These are phyloP conservation scores for Striga hermonthica DNA, from an alignment of 305 asterid species.

Conservation along the genomic window DNA sequence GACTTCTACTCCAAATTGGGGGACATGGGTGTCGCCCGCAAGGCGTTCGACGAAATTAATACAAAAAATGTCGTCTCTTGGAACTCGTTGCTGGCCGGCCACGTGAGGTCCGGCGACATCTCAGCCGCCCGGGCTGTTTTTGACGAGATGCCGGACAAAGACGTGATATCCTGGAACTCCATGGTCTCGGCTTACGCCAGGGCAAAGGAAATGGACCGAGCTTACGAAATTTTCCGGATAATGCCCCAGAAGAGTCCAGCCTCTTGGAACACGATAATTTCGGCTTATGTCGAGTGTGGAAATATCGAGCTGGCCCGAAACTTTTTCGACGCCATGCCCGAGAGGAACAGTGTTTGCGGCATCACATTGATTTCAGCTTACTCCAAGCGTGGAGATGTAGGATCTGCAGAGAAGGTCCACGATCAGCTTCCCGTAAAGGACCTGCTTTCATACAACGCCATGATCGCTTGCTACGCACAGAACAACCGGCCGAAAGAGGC, in stretches of 20 bases:
- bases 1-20: slow-evolving; percentile 73
- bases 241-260: slow-evolving; percentile 73
- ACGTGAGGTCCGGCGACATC: slow-evolving; percentile 52
- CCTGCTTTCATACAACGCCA: slow-evolving; percentile 56
- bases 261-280: slow-evolving; percentile 82
- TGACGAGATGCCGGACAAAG: slow-evolving; percentile 65
- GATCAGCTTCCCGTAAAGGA: slow-evolving; percentile 35
- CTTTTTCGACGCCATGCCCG: slow-evolving; percentile 64
- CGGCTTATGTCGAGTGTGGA: slow-evolving; percentile 62
- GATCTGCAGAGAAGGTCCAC: slow-evolving; percentile 56
- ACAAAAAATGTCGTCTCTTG: slow-evolving; percentile 67
- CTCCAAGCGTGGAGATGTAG: slow-evolving; percentile 60
- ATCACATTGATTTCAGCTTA: slow-evolving; percentile 78
- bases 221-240: slow-evolving; percentile 51
- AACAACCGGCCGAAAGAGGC: slow-evolving; percentile 72
- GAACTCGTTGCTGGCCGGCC: slow-evolving; percentile 70
- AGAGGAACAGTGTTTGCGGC: slow-evolving; percentile 53
- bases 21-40: slow-evolving; percentile 56
- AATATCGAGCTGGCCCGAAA: slow-evolving; percentile 55
- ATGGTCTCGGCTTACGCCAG: slow-evolving; percentile 62
- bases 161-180: slow-evolving; percentile 74
- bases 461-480: slow-evolving; percentile 76
- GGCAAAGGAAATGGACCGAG: slow-evolving; percentile 61
- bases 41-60: slow-evolving; percentile 58
- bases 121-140: slow-evolving; percentile 58